Evolutionary conservation across 768 basidiomycete species (phyloP).

Genomic region (Tricholoma sp.): DNA sequence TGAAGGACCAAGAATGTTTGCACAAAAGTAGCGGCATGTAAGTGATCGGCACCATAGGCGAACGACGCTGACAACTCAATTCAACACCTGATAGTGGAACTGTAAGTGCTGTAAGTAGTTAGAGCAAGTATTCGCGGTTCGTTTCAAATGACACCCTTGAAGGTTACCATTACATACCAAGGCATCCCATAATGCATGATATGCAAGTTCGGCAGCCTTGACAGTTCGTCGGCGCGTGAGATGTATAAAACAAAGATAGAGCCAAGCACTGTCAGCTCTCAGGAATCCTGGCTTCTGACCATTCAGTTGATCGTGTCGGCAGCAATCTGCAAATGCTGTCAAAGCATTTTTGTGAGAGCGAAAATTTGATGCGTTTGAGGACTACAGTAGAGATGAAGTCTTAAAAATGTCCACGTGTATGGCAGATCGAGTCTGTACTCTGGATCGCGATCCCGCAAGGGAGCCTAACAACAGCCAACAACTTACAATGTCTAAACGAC

Average conservation of each 20-base stretch:
- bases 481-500: slow-evolving; percentile 12
- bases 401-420: slow-evolving; percentile 2
- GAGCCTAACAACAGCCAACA: slow-evolving; percentile 8
- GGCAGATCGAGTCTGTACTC: background rate
- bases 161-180: too few relatives aligned
- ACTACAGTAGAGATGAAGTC: background rate
- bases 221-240: background rate
- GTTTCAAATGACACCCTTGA: too few relatives aligned
- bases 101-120: too few relatives aligned
- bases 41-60: too few relatives aligned
- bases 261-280: background rate
- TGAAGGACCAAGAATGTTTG: too few relatives aligned
- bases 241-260: background rate
- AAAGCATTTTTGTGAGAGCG: background rate
- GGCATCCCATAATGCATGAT: background rate
- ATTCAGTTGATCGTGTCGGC: background rate
- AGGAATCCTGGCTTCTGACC: too few relatives aligned
- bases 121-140: too few relatives aligned
- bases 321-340: background rate
- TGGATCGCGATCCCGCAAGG: slow-evolving; percentile 7
- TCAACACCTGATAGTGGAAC: background rate
- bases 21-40: too few relatives aligned
- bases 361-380: background rate
- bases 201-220: background rate
- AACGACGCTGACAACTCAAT: background rate